These are phyloP conservation scores for Papilionanthe hybrid DNA, from an alignment of 116 monocot species.

Conservation along the genomic window DNA sequence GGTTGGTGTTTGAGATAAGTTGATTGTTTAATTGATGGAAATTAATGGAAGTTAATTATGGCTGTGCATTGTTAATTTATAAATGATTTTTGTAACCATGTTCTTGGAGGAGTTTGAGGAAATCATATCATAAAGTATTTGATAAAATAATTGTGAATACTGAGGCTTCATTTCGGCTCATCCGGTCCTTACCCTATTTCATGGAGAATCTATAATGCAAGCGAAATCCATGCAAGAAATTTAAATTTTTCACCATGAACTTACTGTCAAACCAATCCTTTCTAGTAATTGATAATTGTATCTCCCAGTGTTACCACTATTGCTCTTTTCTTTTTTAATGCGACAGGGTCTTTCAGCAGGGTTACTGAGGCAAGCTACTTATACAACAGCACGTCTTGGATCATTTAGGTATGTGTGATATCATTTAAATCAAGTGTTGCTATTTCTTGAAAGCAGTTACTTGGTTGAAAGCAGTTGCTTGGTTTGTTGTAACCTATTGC, in stretches of 20 bases:
- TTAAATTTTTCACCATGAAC: not conserved
- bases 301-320: not conserved
- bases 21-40: not conserved
- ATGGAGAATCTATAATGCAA: not conserved
- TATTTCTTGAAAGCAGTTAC: not conserved
- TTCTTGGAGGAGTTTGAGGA: not conserved
- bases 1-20: not conserved
- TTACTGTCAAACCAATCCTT: not conserved
- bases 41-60: not conserved
- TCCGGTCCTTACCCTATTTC: not conserved
- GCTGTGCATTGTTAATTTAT: not conserved
- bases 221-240: not conserved
- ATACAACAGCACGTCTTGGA: conserved; percentile 81
- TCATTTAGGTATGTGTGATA: conserved; percentile 42
- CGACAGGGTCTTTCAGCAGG: conserved; percentile 89
- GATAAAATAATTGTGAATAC: not conserved
- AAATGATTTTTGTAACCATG: not conserved
- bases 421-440: not conserved
- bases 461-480: not conserved
- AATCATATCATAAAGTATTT: not conserved
- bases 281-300: not conserved
- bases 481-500: not conserved
- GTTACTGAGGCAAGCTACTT: conserved; percentile 96
- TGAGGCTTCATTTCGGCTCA: not conserved
- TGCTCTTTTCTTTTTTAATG: not conserved